Conservation (phyloP, 1,139 yeast species). For the Geotrichum fermentans region DNA sequence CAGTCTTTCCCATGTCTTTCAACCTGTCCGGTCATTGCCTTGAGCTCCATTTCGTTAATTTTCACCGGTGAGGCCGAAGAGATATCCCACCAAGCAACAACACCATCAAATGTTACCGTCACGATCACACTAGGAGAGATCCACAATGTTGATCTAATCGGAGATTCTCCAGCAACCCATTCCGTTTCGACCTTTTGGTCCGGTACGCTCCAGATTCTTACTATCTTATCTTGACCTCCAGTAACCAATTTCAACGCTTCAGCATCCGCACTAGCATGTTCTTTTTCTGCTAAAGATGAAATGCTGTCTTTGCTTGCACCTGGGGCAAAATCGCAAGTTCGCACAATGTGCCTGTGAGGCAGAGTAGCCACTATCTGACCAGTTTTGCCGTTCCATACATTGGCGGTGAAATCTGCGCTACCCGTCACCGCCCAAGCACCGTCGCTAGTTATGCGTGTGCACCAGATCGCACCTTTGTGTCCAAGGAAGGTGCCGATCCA, state of each 20-base stretch:
- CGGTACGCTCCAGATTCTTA: conserved; percentile 28
- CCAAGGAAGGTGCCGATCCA: conserved; percentile 42
- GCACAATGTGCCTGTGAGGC: conserved; percentile 36
- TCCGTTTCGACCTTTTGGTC: conserved; percentile 17
- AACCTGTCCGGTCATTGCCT: conserved; percentile 32
- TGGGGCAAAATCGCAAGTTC: conserved; percentile 31
- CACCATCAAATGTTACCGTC: conserved; percentile 31
- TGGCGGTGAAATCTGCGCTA: conserved; percentile 39
- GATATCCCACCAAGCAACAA: conserved; percentile 35
- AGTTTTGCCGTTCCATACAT: conserved; percentile 35
- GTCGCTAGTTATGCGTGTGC: conserved; percentile 33
- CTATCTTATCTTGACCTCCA: conserved; percentile 30
- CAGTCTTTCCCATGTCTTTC: conserved; percentile 24
- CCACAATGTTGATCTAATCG: conserved; percentile 24
- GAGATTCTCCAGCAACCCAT: conserved; percentile 25
- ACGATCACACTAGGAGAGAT: conserved; percentile 24
- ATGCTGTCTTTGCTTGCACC: conserved; percentile 9
- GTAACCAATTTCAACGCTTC: conserved; percentile 23
- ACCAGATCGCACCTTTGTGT: conserved; percentile 41
- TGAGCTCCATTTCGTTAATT: conserved; percentile 24
- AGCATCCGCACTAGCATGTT: background rate
- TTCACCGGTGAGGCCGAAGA: conserved; percentile 21
- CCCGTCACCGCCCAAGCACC: conserved; percentile 35
- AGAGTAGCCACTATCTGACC: conserved; percentile 30
- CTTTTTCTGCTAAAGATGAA: background rate